Percentiles rank a stretch among this genome's conserved stretches.
phyloP scores from a whole-genome alignment of 176 grass and related monocot species.

The maize (Zea mays) region Zm-B73-REFERENCE-NAM-5.0 NC_050096.1:176912501-176913000 shows the following conservation, averaged over 20 bases:
- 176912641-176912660: slow-evolving; percentile 63
- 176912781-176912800: slow-evolving; percentile 1
- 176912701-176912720: slow-evolving; percentile 65
- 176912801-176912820: neutral
- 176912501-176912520: slow-evolving; percentile 61
- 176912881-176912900: no score
- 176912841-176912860: no score
- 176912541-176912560: slow-evolving; percentile 26
- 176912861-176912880: no score
- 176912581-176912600: slow-evolving; percentile 27
- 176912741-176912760: no score
- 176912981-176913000: slow-evolving; percentile 19
- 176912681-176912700: slow-evolving; percentile 76
- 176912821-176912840: no score
- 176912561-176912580: neutral
- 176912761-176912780: slow-evolving; percentile 17
- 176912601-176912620: slow-evolving; percentile 79
- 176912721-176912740: slow-evolving; percentile 64
- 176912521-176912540: slow-evolving; percentile 36
- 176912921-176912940: neutral
- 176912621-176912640: slow-evolving; percentile 83
- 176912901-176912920: neutral
- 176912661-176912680: slow-evolving; percentile 55
- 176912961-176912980: slow-evolving; percentile 17
- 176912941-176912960: neutral